Percentiles rank a stretch among this genome's conserved stretches.
Evolutionary conservation across 805 yeast species (phyloP).

Genomic region (Saccharomycopsis vini): DNA sequence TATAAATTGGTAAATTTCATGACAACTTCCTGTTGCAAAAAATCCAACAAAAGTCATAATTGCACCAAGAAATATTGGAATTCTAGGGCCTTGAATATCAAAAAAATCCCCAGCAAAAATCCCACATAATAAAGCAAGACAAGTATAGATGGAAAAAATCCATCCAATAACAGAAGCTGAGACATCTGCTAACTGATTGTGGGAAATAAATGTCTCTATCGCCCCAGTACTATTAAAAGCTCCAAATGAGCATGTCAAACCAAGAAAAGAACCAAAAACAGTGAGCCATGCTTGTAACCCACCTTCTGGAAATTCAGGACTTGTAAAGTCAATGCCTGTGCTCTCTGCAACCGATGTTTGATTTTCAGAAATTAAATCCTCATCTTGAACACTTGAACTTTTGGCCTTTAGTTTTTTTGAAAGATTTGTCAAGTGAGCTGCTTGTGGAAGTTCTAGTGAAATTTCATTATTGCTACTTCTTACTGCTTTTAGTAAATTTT

Average conservation of each 20-base stretch:
- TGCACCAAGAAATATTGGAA: slow-evolving; percentile 31
- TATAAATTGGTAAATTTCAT: slow-evolving; percentile 40
- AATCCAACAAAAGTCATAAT: slow-evolving; percentile 31
- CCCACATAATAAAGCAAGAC: slow-evolving; percentile 25
- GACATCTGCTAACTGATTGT: slow-evolving; percentile 38
- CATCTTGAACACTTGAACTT: no score
- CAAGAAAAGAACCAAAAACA: slow-evolving; percentile 50
- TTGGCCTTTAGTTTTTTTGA: no score
- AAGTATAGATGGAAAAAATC: slow-evolving; percentile 43
- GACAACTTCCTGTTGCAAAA: slow-evolving; percentile 37
- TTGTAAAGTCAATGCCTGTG: no score
- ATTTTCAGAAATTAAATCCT: no score
- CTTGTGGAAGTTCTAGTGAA: no score
- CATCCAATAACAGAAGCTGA: slow-evolving; percentile 50
- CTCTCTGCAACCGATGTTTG: no score
- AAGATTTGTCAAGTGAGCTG: no score
- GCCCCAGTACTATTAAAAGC: slow-evolving; percentile 59
- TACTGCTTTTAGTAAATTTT: no score
- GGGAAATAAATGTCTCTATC: slow-evolving; percentile 52
- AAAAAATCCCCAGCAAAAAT: slow-evolving; percentile 38
- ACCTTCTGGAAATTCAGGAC: slow-evolving; percentile 61
- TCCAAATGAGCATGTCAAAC: slow-evolving; percentile 53
- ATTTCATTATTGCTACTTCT: no score
- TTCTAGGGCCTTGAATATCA: slow-evolving; percentile 36
- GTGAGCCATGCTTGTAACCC: slow-evolving; percentile 49